Evolutionary conservation across 1,284 basidiomycete genomes (phyloP).

Genomic region (Anthracocystis setariae): DNA sequence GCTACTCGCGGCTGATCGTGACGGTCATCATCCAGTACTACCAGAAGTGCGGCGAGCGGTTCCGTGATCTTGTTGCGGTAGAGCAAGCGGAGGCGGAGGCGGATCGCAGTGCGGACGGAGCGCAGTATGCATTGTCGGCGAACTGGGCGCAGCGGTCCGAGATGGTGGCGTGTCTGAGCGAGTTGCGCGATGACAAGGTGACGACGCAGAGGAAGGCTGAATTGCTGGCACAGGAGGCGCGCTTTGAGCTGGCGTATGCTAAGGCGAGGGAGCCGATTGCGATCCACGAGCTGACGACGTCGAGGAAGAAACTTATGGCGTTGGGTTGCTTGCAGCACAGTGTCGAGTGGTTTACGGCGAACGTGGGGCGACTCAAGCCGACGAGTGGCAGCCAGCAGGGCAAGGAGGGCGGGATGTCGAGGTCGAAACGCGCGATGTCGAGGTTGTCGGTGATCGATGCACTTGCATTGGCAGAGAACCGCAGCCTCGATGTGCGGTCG

Average conservation of each 20-base stretch:
- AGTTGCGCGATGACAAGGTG: slow-evolving; percentile 69
- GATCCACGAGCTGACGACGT: slow-evolving; percentile 75
- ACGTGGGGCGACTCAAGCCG: slow-evolving; percentile 52
- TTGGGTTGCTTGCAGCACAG: slow-evolving; percentile 86
- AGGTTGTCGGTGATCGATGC: slow-evolving; percentile 38
- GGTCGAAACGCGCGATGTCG: slow-evolving; percentile 27
- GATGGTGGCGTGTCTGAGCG: slow-evolving; percentile 77
- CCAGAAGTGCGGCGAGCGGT: slow-evolving; percentile 88
- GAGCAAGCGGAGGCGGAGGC: slow-evolving; percentile 8
- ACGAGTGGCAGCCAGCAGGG: slow-evolving; percentile 66
- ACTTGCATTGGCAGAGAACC: slow-evolving; percentile 1
- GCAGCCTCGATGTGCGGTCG: not conserved
- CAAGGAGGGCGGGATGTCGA: not conserved
- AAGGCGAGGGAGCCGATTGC: slow-evolving; percentile 22
- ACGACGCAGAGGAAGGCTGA: slow-evolving; percentile 14
- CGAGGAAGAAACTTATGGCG: slow-evolving; percentile 79
- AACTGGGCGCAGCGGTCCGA: slow-evolving; percentile 73
- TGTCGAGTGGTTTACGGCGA: slow-evolving; percentile 65
- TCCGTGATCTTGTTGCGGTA: slow-evolving; percentile 77
- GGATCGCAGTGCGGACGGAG: not conserved
- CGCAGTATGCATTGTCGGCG: slow-evolving; percentile 42
- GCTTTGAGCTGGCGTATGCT: slow-evolving; percentile 38
- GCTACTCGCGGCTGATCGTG: slow-evolving; percentile 85
- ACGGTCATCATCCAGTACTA: slow-evolving; percentile 97
- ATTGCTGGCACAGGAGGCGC: slow-evolving; percentile 47